A percentile compares a stretch with the other conserved stretches of the same genome.
phyloP scores from a whole-genome alignment of 176 grass and related monocot genomes.

The Neostapfia colusana region DNA sequence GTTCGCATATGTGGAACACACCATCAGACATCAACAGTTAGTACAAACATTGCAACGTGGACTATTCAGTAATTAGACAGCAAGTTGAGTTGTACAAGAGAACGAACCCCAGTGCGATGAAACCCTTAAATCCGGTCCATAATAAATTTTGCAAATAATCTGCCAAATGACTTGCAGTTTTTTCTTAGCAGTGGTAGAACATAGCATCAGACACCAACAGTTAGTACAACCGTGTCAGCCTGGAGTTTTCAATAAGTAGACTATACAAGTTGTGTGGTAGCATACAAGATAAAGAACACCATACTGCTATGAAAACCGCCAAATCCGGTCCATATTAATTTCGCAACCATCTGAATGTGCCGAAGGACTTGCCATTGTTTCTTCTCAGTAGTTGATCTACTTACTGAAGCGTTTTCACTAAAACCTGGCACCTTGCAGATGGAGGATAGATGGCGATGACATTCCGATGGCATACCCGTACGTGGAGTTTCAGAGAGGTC shows the following conservation, averaged over 20 bases:
- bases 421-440: constrained; percentile 43
- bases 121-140: not conserved
- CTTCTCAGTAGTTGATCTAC: not conserved
- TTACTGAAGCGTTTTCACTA: not conserved
- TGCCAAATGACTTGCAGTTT: not conserved
- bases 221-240: constrained; percentile 4
- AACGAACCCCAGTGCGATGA: not conserved
- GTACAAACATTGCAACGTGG: constrained; percentile 36
- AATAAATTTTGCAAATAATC: constrained; percentile 2
- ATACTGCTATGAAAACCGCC: not conserved
- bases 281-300: not conserved
- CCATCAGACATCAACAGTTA: constrained; percentile 21
- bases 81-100: constrained; percentile 37
- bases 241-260: not conserved
- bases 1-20: constrained; percentile 1
- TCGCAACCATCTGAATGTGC: constrained; percentile 17
- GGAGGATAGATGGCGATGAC: constrained; percentile 70
- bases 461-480: constrained; percentile 79
- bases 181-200: not conserved
- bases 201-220: constrained; percentile 24
- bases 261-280: constrained; percentile 37
- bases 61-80: too few relatives aligned
- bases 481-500: constrained; percentile 75
- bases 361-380: not conserved
- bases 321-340: constrained; percentile 7